Percentiles rank a stretch among this genome's conserved stretches.
Evolutionary conservation across 495 filamentous ascomycete species (phyloP).

Genomic region (Lophiostoma macrostomum): DNA sequence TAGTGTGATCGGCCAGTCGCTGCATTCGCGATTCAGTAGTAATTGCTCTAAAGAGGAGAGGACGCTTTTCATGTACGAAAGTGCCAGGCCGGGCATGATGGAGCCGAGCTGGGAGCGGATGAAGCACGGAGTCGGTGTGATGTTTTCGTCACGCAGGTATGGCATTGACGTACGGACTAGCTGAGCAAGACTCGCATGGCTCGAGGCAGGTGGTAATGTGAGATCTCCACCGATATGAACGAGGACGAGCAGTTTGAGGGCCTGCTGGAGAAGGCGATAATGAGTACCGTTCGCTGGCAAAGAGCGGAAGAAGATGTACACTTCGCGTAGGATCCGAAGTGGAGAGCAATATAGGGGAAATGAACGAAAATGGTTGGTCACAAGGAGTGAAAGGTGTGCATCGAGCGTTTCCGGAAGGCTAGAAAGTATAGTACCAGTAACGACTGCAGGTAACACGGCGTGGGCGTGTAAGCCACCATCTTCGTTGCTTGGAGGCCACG

Average conservation of each 20-base stretch:
- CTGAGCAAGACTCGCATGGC: slow-evolving; percentile 14
- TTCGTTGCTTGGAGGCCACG: slow-evolving; percentile 26
- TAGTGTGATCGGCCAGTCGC: slow-evolving; percentile 27
- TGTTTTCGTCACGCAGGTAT: background rate
- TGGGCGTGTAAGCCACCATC: slow-evolving; percentile 8
- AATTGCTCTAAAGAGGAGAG: slow-evolving; percentile 27
- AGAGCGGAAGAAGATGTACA: slow-evolving; percentile 30
- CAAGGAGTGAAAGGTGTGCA: slow-evolving; percentile 27
- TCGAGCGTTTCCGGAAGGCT: slow-evolving; percentile 20
- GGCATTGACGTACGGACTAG: slow-evolving; percentile 9
- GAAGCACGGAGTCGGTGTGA: slow-evolving; percentile 33
- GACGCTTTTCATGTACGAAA: slow-evolving; percentile 24
- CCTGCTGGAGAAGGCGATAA: slow-evolving; percentile 25
- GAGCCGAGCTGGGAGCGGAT: slow-evolving; percentile 35
- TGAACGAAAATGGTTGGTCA: slow-evolving; percentile 24
- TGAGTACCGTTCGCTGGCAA: slow-evolving; percentile 4
- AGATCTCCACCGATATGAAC: slow-evolving; percentile 35
- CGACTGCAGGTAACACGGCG: slow-evolving; percentile 31
- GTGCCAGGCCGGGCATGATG: slow-evolving; percentile 30
- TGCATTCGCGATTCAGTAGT: slow-evolving; percentile 24
- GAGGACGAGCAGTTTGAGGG: slow-evolving; percentile 34
- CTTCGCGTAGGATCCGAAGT: slow-evolving; percentile 25
- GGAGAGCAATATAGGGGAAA: slow-evolving; percentile 31
- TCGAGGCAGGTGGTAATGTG: slow-evolving; percentile 13
- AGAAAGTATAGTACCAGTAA: slow-evolving; percentile 4